These are phyloP conservation scores for Alnus glutinosa DNA, from an alignment of 306 rosid species.

Conservation along the genomic window DNA sequence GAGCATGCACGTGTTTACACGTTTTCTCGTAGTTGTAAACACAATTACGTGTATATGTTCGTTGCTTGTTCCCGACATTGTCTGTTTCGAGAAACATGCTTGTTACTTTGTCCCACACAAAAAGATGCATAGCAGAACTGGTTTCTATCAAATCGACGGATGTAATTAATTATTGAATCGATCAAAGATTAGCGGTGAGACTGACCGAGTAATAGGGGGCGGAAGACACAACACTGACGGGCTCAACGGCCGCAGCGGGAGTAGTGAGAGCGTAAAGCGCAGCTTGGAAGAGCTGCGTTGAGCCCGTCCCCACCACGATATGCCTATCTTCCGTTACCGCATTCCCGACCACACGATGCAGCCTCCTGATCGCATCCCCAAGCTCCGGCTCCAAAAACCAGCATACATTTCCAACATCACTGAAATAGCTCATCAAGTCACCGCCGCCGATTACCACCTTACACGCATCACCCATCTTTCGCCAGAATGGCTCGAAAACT, in stretches of 20 bases:
- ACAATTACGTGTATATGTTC: constrained; percentile 33
- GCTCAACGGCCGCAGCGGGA: constrained; percentile 24
- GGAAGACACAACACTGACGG: constrained; percentile 61
- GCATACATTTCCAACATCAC: constrained; percentile 43
- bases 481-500: constrained; percentile 54
- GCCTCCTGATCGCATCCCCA: constrained; percentile 40
- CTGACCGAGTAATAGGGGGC: constrained; percentile 81
- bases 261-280: constrained; percentile 61
- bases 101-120: constrained; percentile 35
- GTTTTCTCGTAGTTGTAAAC: constrained; percentile 19
- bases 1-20: constrained; percentile 52
- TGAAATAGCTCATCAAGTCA: constrained; percentile 56
- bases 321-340: constrained; percentile 47
- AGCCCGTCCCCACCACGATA: constrained; percentile 70
- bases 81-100: constrained; percentile 35
- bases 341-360: constrained; percentile 63
- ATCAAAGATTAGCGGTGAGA: not conserved
- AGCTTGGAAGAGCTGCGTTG: constrained; percentile 76
- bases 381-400: constrained; percentile 64
- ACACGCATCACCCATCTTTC: constrained; percentile 48
- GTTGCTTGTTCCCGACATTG: constrained; percentile 35
- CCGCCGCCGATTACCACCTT: constrained; percentile 58
- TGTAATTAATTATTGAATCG: too few relatives aligned
- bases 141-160: not conserved
- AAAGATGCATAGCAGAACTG: not conserved